Conservation (phyloP, 352 stramenopile genomes). For the Pythium chondricola region DNA sequence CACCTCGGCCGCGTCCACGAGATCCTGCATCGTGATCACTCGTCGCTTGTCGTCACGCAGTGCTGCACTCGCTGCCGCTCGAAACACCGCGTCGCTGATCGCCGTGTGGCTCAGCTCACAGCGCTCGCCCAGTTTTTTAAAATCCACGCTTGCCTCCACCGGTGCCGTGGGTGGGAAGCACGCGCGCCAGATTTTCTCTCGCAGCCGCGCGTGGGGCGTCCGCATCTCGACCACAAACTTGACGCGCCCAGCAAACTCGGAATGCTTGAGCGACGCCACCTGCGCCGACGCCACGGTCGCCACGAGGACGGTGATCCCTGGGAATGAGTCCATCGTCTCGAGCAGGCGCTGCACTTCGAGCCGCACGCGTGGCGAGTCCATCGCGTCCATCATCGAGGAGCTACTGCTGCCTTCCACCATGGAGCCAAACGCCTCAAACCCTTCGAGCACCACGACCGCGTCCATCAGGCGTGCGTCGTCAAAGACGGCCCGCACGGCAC, state of each 20-base stretch:
- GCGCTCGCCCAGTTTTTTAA: slow-evolving; percentile 57
- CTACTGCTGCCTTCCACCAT: slow-evolving; percentile 52
- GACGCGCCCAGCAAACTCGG: slow-evolving; percentile 63
- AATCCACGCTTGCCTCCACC: slow-evolving; percentile 56
- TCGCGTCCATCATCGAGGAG: slow-evolving; percentile 32
- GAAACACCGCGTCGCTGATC: slow-evolving; percentile 82
- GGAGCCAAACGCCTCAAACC: slow-evolving; percentile 83
- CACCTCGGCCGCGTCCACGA: slow-evolving; percentile 62
- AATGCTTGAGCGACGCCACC: slow-evolving; percentile 40
- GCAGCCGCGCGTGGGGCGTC: slow-evolving; percentile 62
- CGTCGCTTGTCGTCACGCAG: slow-evolving; percentile 52
- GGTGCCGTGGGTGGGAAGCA: slow-evolving; percentile 70
- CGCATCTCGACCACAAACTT: slow-evolving; percentile 87
- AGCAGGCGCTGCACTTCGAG: slow-evolving; percentile 73
- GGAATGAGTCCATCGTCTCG: slow-evolving; percentile 74
- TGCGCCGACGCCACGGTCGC: slow-evolving; percentile 53
- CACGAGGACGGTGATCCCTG: slow-evolving; percentile 73
- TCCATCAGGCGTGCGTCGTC: slow-evolving; percentile 85
- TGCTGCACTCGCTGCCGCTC: slow-evolving; percentile 62
- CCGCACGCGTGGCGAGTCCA: slow-evolving; percentile 68
- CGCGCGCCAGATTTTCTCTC: slow-evolving; percentile 65
- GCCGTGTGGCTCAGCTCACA: slow-evolving; percentile 71
- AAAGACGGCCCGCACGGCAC: slow-evolving; percentile 73
- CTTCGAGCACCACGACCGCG: slow-evolving; percentile 77
- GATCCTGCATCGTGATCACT: slow-evolving; percentile 76